Percentiles rank a stretch among this genome's conserved stretches.
Evolutionary conservation across 306 rosid genomes (phyloP).

Genomic region (Begonia masoniana): DNA sequence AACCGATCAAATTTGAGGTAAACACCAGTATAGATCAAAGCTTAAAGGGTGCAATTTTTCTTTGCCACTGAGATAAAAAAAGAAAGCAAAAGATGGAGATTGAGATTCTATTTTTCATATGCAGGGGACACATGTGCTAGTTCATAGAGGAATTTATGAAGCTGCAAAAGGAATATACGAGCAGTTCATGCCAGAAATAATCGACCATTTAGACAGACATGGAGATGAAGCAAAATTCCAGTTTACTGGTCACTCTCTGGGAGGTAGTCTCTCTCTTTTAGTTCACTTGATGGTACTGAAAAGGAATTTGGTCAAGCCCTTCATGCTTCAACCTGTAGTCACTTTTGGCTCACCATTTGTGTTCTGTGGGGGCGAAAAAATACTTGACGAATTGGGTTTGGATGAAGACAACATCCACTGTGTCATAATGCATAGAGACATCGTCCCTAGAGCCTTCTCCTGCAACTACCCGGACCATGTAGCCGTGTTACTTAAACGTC

Average conservation of each 20-base stretch:
- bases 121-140: conserved; percentile 64
- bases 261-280: conserved; percentile 89
- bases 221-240: conserved; percentile 73
- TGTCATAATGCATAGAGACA: conserved; percentile 92
- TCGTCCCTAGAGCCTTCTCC: conserved; percentile 94
- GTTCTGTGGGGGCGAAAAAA: conserved; percentile 67
- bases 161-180: conserved; percentile 86
- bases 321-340: conserved; percentile 58
- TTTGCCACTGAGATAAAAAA: not conserved
- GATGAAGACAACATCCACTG: conserved; percentile 56
- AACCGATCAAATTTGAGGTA: conserved; percentile 91
- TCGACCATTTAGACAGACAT: conserved; percentile 48
- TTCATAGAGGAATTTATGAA: conserved; percentile 93
- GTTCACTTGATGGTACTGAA: conserved; percentile 71
- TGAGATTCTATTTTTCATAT: conserved; percentile 3
- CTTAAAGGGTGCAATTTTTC: not conserved
- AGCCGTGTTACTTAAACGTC: conserved; percentile 56
- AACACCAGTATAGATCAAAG: not conserved
- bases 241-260: conserved; percentile 90
- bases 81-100: conserved; percentile 1
- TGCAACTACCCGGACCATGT: conserved; percentile 83
- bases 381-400: conserved; percentile 48
- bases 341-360: conserved; percentile 92
- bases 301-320: conserved; percentile 48
- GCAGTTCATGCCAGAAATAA: conserved; percentile 77